phyloP scores from a whole-genome alignment of 139 green algal species.

The Chlorella sp. region DNA sequence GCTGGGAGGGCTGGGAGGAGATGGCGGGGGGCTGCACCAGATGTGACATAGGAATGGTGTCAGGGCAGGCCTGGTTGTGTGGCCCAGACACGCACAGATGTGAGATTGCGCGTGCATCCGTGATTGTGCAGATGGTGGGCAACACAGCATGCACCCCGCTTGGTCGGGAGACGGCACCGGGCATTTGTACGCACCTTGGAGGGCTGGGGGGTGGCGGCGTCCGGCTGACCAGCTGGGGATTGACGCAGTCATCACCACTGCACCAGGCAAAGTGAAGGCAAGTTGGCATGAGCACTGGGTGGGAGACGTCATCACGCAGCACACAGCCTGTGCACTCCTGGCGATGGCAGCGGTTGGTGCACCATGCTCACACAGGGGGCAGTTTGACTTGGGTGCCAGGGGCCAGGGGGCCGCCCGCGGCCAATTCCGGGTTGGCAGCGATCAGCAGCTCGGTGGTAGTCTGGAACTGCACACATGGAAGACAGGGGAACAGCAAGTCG shows the following conservation, averaged over 20 bases:
- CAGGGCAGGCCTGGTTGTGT: too few relatives aligned
- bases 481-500: too few relatives aligned
- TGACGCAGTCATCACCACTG: constrained; percentile 9
- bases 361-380: not conserved
- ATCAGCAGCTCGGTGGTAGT: constrained; percentile 28
- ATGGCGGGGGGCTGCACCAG: not conserved
- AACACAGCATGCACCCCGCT: not conserved
- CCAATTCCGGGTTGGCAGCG: constrained; percentile 30
- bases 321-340: not conserved
- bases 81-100: too few relatives aligned
- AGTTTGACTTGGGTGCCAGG: constrained; percentile 37
- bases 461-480: constrained; percentile 18
- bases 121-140: too few relatives aligned
- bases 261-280: not conserved
- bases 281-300: too few relatives aligned
- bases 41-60: not conserved
- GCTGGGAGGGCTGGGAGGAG: too few relatives aligned
- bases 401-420: constrained; percentile 12
- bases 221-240: constrained; percentile 11
- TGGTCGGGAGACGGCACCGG: not conserved
- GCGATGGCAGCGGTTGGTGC: not conserved
- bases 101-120: too few relatives aligned
- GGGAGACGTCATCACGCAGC: too few relatives aligned
- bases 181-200: not conserved
- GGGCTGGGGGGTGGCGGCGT: not conserved